A percentile compares a stretch with the other conserved stretches of the same genome.
Conservation (phyloP, 371 early-diverging fungal genomes). For the Zychaea mexicana region DNA sequence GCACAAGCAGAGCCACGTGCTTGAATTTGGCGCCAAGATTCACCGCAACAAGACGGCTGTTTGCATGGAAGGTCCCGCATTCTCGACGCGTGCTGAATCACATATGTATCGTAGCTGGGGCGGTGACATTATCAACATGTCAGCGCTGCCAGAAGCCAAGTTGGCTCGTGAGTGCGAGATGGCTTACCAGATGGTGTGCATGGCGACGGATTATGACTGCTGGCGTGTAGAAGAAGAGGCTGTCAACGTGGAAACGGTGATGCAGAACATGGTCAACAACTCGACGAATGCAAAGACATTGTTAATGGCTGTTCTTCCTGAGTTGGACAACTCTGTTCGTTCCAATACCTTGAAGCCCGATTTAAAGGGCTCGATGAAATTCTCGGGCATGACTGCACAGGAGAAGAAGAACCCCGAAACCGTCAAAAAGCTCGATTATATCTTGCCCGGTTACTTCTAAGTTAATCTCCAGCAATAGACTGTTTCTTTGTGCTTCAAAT, state of each 20-base stretch:
- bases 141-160: constrained; percentile 94
- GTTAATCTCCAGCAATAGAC: neutral
- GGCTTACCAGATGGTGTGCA: constrained; percentile 96
- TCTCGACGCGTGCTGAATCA: constrained; percentile 97
- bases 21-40: constrained; percentile 55
- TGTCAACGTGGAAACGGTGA: constrained; percentile 92
- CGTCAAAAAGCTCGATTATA: constrained; percentile 74
- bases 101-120: constrained; percentile 94
- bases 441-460: constrained; percentile 79
- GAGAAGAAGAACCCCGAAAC: constrained; percentile 75
- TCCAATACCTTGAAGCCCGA: constrained; percentile 43
- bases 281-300: constrained; percentile 82
- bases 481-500: neutral
- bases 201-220: constrained; percentile 99
- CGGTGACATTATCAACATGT: constrained; percentile 97
- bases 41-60: constrained; percentile 86
- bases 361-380: constrained; percentile 76
- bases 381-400: constrained; percentile 73
- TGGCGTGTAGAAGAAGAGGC: constrained; percentile 92
- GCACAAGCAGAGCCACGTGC: constrained; percentile 48
- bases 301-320: constrained; percentile 78
- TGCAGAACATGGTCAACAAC: constrained; percentile 89
- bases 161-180: constrained; percentile 97
- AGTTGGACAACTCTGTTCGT: constrained; percentile 66
- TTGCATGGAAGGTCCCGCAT: constrained; percentile 98